Conservation (phyloP, 2,329 filamentous ascomycete species). For the Rutstroemia sp. region DNA sequence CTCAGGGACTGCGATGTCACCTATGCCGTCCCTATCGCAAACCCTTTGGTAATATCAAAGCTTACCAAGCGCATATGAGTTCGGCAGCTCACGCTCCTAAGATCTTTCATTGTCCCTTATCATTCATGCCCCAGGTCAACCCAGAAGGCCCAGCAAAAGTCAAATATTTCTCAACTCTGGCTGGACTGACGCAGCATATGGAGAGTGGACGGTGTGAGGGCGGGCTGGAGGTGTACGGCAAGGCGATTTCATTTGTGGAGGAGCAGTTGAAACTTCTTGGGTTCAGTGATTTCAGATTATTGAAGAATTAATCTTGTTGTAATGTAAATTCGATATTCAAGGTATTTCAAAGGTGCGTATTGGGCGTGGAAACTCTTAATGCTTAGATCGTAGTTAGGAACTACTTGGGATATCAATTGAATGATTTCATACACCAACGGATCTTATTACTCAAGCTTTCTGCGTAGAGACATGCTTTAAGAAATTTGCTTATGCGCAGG, state of each 20-base stretch:
- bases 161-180: constrained; percentile 9
- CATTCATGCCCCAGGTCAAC: constrained; percentile 7
- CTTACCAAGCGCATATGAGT: constrained; percentile 7
- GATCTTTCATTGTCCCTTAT: constrained; percentile 11
- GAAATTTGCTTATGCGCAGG: no score
- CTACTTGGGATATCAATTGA: no score
- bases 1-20: constrained; percentile 4
- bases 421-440: no score
- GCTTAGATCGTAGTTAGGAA: no score
- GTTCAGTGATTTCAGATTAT: background rate
- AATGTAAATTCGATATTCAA: no score
- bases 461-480: no score
- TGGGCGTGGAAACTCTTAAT: no score
- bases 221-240: constrained; percentile 6
- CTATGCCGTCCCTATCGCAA: constrained; percentile 6
- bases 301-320: background rate
- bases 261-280: constrained; percentile 11
- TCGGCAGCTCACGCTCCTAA: constrained; percentile 10
- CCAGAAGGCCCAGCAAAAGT: background rate
- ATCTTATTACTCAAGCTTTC: no score
- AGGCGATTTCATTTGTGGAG: constrained; percentile 10
- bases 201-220: constrained; percentile 12
- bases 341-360: no score
- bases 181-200: constrained; percentile 14
- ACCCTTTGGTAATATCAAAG: constrained; percentile 5